Base-by-base conservation (phyloP, 768 basidiomycete genomes). In the Auriscalpium microsporum region DNA sequence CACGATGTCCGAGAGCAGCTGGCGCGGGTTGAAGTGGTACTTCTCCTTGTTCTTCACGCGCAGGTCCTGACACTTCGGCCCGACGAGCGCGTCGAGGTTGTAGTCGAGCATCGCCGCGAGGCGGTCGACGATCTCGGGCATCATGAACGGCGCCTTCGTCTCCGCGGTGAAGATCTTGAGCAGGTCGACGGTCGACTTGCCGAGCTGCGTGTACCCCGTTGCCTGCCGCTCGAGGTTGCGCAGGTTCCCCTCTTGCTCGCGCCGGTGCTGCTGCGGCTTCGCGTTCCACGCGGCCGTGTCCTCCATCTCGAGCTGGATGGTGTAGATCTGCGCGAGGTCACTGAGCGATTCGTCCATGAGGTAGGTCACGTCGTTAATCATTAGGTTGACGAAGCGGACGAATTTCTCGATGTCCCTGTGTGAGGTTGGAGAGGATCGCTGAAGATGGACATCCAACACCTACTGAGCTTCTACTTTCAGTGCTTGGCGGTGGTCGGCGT, bases 361-460 rank as follows among this genome's bases (percentile, higher is more conserved):
- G 70, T 94, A 98, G 9, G 95, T 98, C 53, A 95, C 93, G 64
- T 99, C 96, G 78, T 96, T 97, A 75, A 98, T 96, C 83, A 98
- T 89, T 63, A 97, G 76, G 72, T 99, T 98, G 72, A 94, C 81
- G 69, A 99, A 98, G 54, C 86, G 85, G 52, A 98, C 86, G 68
- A 98, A 98, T 70, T 90, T 88, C 62, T 96, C 92, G 48, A 90
- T 85, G 65, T 92, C 82, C 59, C 90, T 94, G 56, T 17, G 28
- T 40, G 50, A 46, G 17, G 23, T 48, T 53, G 55, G 40, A 50
- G 40, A 28, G 49, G 10, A 8, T 33, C 36, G 13, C 16, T 8
- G 33, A 40, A 23, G 52, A 23, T 28, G 49, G 38, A 42, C 19
- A n/a, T 33, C 28, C 13, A 52, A 46, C 7, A 73, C 80, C 62